Conservation (phyloP, 2,329 filamentous ascomycete species). For the Chrysosporium keratinophilum region DNA sequence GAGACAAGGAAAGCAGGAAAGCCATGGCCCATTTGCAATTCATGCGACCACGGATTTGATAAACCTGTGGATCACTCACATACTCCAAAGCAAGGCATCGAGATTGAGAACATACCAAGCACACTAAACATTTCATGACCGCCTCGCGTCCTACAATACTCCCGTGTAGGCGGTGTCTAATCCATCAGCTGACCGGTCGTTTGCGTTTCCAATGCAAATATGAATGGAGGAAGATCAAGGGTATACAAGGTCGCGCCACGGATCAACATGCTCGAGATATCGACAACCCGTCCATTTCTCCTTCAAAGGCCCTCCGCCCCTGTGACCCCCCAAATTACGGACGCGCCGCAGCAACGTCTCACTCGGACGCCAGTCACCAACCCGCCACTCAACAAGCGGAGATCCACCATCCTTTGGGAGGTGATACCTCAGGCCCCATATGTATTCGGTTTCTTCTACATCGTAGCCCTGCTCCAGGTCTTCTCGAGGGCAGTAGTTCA, state of each 20-base stretch:
- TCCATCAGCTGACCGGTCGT: too few relatives aligned
- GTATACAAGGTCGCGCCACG: too few relatives aligned
- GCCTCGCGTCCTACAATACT: too few relatives aligned
- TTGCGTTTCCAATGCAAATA: too few relatives aligned
- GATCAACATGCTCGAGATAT: too few relatives aligned
- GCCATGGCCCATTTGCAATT: background rate
- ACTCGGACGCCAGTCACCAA: slow-evolving; percentile 12
- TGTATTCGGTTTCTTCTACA: background rate
- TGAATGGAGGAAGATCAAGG: too few relatives aligned
- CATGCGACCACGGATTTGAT: background rate
- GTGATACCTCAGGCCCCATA: slow-evolving; percentile 10
- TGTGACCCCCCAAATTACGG: background rate
- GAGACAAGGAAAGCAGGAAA: background rate
- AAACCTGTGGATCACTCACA: too few relatives aligned
- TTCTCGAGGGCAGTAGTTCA: background rate
- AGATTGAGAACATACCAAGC: too few relatives aligned
- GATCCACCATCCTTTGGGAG: background rate
- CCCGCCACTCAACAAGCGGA: slow-evolving; percentile 11
- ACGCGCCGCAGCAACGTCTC: slow-evolving; percentile 2
- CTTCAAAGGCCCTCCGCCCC: background rate
- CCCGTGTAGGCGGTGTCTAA: too few relatives aligned
- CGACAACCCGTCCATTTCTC: too few relatives aligned
- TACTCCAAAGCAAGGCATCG: too few relatives aligned
- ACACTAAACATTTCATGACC: too few relatives aligned
- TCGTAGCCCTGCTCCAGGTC: background rate